Evolutionary conservation across 176 grass and related monocot species (phyloP).

Genomic region (Carex scoparia): DNA sequence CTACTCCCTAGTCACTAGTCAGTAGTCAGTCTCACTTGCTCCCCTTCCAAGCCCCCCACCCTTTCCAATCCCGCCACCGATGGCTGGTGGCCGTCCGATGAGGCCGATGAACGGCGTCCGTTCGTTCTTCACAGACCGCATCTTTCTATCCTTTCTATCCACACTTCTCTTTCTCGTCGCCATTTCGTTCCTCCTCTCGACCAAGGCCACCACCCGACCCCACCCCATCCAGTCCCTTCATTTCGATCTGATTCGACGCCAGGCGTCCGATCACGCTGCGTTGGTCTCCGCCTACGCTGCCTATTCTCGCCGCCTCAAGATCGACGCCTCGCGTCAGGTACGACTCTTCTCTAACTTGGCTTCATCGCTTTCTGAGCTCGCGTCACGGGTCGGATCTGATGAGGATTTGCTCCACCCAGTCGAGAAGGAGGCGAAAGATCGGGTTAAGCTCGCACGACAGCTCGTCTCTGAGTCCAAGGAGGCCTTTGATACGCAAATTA

Average conservation of each 20-base stretch:
- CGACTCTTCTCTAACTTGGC: constrained; percentile 47
- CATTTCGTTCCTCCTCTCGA: constrained; percentile 36
- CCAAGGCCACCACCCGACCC: constrained; percentile 10
- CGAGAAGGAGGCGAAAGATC: constrained; percentile 75
- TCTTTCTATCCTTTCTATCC: constrained; percentile 42
- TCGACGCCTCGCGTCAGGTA: constrained; percentile 60
- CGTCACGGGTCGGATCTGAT: constrained; percentile 28
- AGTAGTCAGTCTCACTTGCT: background rate
- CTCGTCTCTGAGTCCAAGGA: constrained; percentile 70
- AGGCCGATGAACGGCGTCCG: constrained; percentile 32
- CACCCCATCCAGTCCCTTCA: constrained; percentile 21
- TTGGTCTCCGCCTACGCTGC: constrained; percentile 64
- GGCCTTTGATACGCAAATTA: constrained; percentile 84
- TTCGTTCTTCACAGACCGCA: constrained; percentile 32
- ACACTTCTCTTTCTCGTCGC: constrained; percentile 46
- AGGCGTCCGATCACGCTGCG: constrained; percentile 74
- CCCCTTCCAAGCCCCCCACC: background rate
- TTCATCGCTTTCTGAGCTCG: constrained; percentile 46
- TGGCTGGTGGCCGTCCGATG: constrained; percentile 58
- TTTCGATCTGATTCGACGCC: constrained; percentile 50
- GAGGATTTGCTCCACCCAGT: constrained; percentile 45
- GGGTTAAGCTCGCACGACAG: constrained; percentile 63
- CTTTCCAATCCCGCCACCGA: constrained; percentile 15
- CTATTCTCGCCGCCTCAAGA: constrained; percentile 65
- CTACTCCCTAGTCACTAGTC: background rate